Evolutionary conservation across 176 grass and related monocot genomes (phyloP), one percentile per base, ranked within the genome.

Genomic region (Thinopyrum elongatum): DNA sequence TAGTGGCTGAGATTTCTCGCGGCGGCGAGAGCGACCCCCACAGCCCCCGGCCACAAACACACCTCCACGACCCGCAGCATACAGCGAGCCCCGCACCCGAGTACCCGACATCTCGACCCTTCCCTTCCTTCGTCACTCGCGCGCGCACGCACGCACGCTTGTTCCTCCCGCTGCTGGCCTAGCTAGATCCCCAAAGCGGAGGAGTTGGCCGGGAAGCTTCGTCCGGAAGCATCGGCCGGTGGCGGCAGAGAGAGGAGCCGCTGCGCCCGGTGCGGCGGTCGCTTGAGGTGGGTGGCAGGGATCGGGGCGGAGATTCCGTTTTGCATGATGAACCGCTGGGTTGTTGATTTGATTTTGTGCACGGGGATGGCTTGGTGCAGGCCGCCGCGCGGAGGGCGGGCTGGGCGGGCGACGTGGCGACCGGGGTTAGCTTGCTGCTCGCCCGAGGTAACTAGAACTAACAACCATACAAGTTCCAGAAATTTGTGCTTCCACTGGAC

Each of bases 1-100:
- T 94, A 92, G 94, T 96, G 94, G 97, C 97, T 92, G 83, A 93
- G 92, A 93, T 88, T 94, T 90, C 65, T 93, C 92, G 36, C 81
- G 89, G 81, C 80, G 85, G 76, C 80, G 89, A 87, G 51, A 78
- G 89, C 89, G 85, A 91, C 76, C 42, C 13, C 60, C 85, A 65
- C 68, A 10, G 1, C 1, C 3, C 11, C 10, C 74, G 74, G 74
- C 74, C 74, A 76, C 74, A 76, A 76, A 76, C 74, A 31, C 74
- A 55, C 44, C 74, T 76, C 34, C 34, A 27, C 57, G 58, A 63
- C 57, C 53, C 66, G 33, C 57, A 79, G 74, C 80, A 59, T 57
- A 83, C 89, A 83, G 84, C 80, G 28, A 83, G 61, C 26, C 81
- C 81, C 41, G 34, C 25, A 44, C 70, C 53, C 64, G 15, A 36